Percentiles rank a stretch among this genome's conserved stretches.
Evolutionary conservation across 1,284 basidiomycete genomes (phyloP).

Genomic region (Volvariella volvacea): DNA sequence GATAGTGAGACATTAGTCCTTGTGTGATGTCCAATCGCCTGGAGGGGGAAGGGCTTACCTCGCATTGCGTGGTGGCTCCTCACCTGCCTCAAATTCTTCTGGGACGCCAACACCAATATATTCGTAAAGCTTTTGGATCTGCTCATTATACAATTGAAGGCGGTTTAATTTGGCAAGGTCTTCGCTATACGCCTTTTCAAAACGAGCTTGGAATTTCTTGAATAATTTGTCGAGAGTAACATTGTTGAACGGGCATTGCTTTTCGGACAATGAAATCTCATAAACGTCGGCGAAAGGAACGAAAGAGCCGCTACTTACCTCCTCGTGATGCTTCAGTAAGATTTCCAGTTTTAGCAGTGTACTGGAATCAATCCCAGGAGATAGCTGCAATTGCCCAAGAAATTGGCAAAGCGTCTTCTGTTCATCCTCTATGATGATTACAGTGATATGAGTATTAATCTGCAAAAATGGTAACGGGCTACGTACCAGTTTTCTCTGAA

Average conservation of each 20-base stretch:
- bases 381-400: conserved; percentile 73
- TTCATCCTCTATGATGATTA: conserved; percentile 52
- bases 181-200: conserved; percentile 52
- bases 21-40: too few species aligned
- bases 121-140: conserved; percentile 51
- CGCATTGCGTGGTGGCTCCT: too few species aligned
- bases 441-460: not conserved
- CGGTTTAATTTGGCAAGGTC: conserved; percentile 56
- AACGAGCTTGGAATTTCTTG: conserved; percentile 52
- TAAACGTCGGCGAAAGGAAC: conserved; percentile 1
- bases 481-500: conserved; percentile 31
- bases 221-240: conserved; percentile 66
- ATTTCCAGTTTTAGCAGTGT: conserved; percentile 60
- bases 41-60: too few species aligned
- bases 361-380: conserved; percentile 56
- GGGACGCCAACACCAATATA: conserved; percentile 48
- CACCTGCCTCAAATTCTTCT: conserved; percentile 16
- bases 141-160: conserved; percentile 44
- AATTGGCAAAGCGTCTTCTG: conserved; percentile 79
- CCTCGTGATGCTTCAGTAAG: conserved; percentile 50
- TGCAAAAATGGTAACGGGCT: not conserved
- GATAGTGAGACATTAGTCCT: too few species aligned
- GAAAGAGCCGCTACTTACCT: conserved; percentile 32
- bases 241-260: conserved; percentile 75
- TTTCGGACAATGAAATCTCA: conserved; percentile 3